Percentiles rank a stretch among this genome's conserved stretches.
phyloP scores from a whole-genome alignment of 1,284 basidiomycete genomes.

The Apiotrichum porosum region DNA sequence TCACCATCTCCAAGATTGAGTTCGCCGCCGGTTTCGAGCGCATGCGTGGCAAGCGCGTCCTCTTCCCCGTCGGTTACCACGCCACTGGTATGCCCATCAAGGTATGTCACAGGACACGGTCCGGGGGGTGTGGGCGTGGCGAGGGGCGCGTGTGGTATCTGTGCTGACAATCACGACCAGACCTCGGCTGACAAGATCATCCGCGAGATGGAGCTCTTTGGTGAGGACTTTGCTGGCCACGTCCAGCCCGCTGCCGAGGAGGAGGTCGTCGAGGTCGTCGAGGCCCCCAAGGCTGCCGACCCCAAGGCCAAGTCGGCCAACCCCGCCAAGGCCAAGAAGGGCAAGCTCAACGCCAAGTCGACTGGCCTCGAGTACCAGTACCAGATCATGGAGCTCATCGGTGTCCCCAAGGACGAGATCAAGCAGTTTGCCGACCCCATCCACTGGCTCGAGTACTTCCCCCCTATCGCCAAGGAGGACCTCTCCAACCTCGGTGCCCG shows the following conservation, averaged over 20 bases:
- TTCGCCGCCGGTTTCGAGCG: constrained; percentile 94
- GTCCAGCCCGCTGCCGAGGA: constrained; percentile 24
- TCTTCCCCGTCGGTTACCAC: constrained; percentile 96
- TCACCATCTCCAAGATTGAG: constrained; percentile 98
- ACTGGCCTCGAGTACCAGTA: constrained; percentile 96
- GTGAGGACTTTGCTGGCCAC: constrained; percentile 77
- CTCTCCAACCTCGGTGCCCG: constrained; percentile 83
- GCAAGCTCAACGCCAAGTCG: constrained; percentile 87
- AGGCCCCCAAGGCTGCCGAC: constrained; percentile 30
- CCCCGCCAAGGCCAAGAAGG: constrained; percentile 82
- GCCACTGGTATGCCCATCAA: constrained; percentile 99
- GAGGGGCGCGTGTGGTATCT: background rate
- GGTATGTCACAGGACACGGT: too few relatives aligned
- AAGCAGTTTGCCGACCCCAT: constrained; percentile 92
- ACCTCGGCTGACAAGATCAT: constrained; percentile 95
- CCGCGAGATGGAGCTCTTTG: constrained; percentile 95
- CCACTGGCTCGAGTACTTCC: constrained; percentile 93
- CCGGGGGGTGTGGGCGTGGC: too few relatives aligned
- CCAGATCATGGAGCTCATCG: constrained; percentile 95
- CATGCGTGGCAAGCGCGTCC: constrained; percentile 87
- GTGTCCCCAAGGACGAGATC: constrained; percentile 81
- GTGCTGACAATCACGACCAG: constrained; percentile 53
- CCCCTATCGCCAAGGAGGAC: constrained; percentile 89
- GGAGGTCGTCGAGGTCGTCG: constrained; percentile 17
- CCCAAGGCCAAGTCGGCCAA: constrained; percentile 41